Base-by-base conservation (phyloP, 1,284 basidiomycete genomes). In the Leccinum ponderosum region DNA sequence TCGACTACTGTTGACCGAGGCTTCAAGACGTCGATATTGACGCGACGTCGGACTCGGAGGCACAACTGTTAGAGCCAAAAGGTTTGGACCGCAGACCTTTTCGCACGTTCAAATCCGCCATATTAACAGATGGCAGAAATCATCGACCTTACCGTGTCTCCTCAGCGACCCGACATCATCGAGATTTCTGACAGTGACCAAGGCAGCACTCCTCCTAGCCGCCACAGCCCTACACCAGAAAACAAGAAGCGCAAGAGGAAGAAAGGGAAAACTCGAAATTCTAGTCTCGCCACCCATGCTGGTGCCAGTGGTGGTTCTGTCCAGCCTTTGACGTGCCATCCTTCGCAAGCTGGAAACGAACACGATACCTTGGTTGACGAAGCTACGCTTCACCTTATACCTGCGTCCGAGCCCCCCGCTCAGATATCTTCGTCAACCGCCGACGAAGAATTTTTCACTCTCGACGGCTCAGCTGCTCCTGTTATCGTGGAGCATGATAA, bases 401-500 rank as follows among this genome's bases (percentile, higher is more conserved):
- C 67, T 44, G 35, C 39, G 3, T 50, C 48, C 48, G 60, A 65
- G 6, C 47, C 56, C 11, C 37, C 15, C 6, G 52, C 25, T 22
- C 53, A 8, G 7, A 44, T 8, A 29, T 20, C 60, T 44, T 52
- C 57, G 17, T 25, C 60, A 31, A 20, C 51, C 29, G 12, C 58
- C 6, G 65, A 75, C 25, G 69, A 68, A 39, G 55, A 15, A n/a
- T 47, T 84, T 6, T 90, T 87, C 71, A 83, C 81, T 68, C 67
- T 88, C 55, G 89, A 90, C 68, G 68, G 76, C 20, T 69, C 68
- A 3, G 82, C 85, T 1, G 70, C 72, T 12, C 65, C 71, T 1
- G 57, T 80, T 15, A 62, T 25, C 42, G 54, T 31, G 56, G 59
- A 64, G 8, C 3, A 44, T 6, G 58, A 64, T 9, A 3, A 5